A percentile compares a stretch with the other conserved stretches of the same genome.
Evolutionary conservation across 2,329 filamentous ascomycete species (phyloP).

Genomic region (Paecilomyces sp.): DNA sequence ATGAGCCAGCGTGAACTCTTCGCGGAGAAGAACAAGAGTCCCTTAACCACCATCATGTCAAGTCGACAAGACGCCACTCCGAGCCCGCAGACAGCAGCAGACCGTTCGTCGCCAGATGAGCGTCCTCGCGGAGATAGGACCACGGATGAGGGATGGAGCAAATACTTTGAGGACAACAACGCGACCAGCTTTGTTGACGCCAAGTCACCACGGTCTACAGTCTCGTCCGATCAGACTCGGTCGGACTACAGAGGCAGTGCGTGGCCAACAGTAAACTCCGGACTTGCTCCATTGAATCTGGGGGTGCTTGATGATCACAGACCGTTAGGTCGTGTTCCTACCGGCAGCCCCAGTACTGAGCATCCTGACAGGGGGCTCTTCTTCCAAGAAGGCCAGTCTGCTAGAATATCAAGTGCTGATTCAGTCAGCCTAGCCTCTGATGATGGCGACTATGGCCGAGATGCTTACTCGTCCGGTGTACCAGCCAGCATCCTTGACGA

Average conservation of each 20-base stretch:
- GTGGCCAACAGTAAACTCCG: constrained; percentile 30
- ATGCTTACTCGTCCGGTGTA: constrained; percentile 20
- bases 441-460: constrained; percentile 22
- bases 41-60: constrained; percentile 22
- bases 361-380: constrained; percentile 22
- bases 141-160: constrained; percentile 43
- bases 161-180: constrained; percentile 38
- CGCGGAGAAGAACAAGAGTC: constrained; percentile 14
- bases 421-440: constrained; percentile 33
- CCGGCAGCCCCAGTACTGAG: constrained; percentile 37
- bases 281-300: constrained; percentile 27
- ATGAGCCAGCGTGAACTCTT: not conserved
- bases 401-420: constrained; percentile 36
- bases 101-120: constrained; percentile 9
- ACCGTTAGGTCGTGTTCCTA: constrained; percentile 32
- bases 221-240: constrained; percentile 20
- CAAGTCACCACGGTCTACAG: constrained; percentile 17
- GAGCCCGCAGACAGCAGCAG: constrained; percentile 12
- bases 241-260: constrained; percentile 32
- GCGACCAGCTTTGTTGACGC: constrained; percentile 16
- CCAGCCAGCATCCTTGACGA: constrained; percentile 16
- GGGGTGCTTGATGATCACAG: constrained; percentile 31
- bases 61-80: constrained; percentile 15
- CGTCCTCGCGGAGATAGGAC: constrained; percentile 28
- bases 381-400: constrained; percentile 33